These are phyloP conservation scores for Castanopsis chinensis DNA, from an alignment of 306 rosid species.

Conservation along the genomic window DNA sequence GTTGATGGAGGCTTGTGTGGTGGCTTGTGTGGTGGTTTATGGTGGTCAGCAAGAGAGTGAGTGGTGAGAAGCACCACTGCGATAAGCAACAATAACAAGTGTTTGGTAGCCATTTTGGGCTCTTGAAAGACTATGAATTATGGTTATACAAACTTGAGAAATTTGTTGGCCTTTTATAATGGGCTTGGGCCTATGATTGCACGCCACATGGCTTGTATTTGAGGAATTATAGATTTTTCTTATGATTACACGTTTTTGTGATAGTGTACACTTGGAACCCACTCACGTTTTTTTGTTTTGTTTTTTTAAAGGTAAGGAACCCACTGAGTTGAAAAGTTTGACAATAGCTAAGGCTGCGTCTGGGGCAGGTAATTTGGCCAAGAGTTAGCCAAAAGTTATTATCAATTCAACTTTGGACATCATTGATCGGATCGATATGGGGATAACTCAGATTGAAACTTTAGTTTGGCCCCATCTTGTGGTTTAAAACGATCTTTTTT, in stretches of 20 bases:
- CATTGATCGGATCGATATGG: not conserved
- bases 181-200: not conserved
- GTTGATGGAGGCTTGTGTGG: constrained; percentile 3
- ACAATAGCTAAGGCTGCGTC: not conserved
- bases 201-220: not conserved
- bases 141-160: not conserved
- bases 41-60: constrained; percentile 17
- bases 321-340: not conserved
- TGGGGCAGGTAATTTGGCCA: not conserved
- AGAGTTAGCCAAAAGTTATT: not conserved
- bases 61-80: constrained; percentile 35
- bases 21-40: not conserved
- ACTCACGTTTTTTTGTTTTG: not conserved
- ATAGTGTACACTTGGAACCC: not conserved
- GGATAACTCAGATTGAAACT: too few species aligned
- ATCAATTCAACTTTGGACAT: not conserved
- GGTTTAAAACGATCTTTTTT: not conserved
- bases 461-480: not conserved
- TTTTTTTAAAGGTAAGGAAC: not conserved
- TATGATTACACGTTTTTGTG: too few species aligned
- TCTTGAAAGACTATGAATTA: not conserved
- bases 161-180: constrained; percentile 21
- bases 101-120: constrained; percentile 18
- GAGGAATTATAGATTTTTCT: too few species aligned
- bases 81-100: constrained; percentile 15